Percentiles rank a stretch among this genome's conserved stretches.
Evolutionary conservation across 257 asterid species (phyloP).

Genomic region (Nicotiana tabacum): DNA sequence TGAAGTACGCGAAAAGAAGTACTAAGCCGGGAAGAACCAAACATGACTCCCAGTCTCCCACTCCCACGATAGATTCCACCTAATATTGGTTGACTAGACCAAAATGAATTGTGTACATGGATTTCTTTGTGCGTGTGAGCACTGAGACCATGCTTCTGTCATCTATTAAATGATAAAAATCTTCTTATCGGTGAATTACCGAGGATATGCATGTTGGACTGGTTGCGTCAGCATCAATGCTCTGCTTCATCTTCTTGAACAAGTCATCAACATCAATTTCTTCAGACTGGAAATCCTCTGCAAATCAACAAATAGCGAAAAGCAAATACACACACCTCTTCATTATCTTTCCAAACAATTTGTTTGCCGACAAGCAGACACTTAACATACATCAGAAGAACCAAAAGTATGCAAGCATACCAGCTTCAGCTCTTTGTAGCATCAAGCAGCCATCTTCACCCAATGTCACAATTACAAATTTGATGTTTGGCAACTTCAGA

Average conservation of each 20-base stretch:
- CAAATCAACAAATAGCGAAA: not conserved
- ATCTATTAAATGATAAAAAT: not conserved
- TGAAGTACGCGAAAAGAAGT: not conserved
- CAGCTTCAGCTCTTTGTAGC: slow-evolving; percentile 41
- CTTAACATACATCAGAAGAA: not conserved
- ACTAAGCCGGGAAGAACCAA: not conserved
- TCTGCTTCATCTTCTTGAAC: slow-evolving; percentile 50
- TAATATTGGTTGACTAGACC: not conserved
- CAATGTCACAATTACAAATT: slow-evolving; percentile 47
- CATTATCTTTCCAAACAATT: not conserved
- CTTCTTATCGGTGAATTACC: slow-evolving; percentile 32
- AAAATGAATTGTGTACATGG: not conserved
- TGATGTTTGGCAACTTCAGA: slow-evolving; percentile 54
- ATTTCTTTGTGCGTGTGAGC: not conserved
- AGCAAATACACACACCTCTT: not conserved
- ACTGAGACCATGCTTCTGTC: not conserved
- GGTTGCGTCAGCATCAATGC: slow-evolving; percentile 33
- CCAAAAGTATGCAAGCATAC: slow-evolving; percentile 17
- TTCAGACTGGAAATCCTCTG: slow-evolving; percentile 54
- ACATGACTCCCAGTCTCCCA: not conserved
- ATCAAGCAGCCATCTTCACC: slow-evolving; percentile 58
- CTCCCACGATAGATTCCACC: not conserved
- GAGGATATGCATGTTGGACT: slow-evolving; percentile 63
- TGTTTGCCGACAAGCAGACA: not conserved
- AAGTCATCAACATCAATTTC: slow-evolving; percentile 64